These are phyloP conservation scores for Lonicera japonica DNA, from an alignment of 129 eudicot genomes.

Conservation along the genomic window DNA sequence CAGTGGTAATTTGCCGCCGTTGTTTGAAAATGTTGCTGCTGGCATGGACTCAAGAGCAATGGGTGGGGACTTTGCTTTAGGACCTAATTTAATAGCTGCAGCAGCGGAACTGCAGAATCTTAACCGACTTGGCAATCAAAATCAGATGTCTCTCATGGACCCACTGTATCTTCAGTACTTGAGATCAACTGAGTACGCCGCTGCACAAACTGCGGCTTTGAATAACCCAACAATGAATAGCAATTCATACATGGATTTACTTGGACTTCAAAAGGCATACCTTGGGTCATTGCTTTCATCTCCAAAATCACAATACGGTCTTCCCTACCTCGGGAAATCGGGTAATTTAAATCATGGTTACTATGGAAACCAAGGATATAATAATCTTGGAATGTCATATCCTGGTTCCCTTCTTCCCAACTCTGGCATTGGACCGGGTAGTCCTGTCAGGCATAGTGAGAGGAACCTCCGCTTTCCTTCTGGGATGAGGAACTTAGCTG, in stretches of 20 bases:
- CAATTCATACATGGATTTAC: constrained; percentile 48
- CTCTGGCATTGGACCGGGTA: constrained; percentile 66
- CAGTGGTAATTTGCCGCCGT: constrained; percentile 40
- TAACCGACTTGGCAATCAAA: constrained; percentile 50
- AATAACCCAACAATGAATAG: constrained; percentile 55
- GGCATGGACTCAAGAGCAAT: constrained; percentile 54
- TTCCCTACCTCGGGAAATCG: constrained; percentile 29
- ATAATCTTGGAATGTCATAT: constrained; percentile 62
- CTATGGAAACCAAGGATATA: constrained; percentile 54
- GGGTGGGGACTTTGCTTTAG: constrained; percentile 45
- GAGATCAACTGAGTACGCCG: constrained; percentile 54
- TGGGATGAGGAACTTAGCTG: constrained; percentile 65
- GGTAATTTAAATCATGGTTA: constrained; percentile 50
- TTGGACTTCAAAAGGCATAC: constrained; percentile 76
- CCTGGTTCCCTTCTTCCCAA: constrained; percentile 54
- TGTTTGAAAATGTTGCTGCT: constrained; percentile 46
- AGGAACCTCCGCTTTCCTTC: constrained; percentile 56
- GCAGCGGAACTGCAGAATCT: constrained; percentile 47
- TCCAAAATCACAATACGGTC: constrained; percentile 70
- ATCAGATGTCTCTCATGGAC: constrained; percentile 49
- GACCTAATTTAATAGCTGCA: constrained; percentile 41
- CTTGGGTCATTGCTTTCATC: constrained; percentile 53
- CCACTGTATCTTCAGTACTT: constrained; percentile 65
- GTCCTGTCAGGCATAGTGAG: constrained; percentile 79
- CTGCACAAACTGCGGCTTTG: constrained; percentile 59